A percentile compares a stretch with the other conserved stretches of the same genome.
Conservation (phyloP, 1,284 basidiomycete species). For the Tylopilus sp. region DNA sequence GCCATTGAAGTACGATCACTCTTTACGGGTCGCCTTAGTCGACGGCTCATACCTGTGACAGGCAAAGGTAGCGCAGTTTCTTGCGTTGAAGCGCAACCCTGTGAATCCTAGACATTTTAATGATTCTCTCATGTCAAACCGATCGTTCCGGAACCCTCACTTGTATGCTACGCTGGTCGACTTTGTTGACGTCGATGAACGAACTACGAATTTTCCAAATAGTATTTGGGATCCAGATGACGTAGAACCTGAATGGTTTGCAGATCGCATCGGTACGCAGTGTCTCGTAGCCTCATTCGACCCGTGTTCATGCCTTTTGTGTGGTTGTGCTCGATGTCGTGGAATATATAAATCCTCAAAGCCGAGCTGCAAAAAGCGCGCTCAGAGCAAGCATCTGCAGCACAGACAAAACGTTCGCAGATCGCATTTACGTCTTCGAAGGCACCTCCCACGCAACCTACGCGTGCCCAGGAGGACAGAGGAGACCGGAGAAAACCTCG, state of each 20-base stretch:
- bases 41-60: conserved; percentile 30
- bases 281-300: neutral
- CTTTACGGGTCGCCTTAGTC: neutral
- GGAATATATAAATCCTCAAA: conserved; percentile 34
- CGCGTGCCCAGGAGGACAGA: conserved; percentile 17
- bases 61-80: conserved; percentile 78
- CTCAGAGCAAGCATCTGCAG: conserved; percentile 33
- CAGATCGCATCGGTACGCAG: conserved; percentile 62
- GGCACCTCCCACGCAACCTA: conserved; percentile 9
- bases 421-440: conserved; percentile 34
- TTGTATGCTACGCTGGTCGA: conserved; percentile 91
- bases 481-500: conserved; percentile 20
- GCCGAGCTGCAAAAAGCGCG: conserved; percentile 45
- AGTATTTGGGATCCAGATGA: conserved; percentile 68
- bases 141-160: conserved; percentile 92
- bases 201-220: conserved; percentile 72
- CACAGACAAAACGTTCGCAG: conserved; percentile 33
- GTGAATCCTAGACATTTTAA: conserved; percentile 85
- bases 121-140: conserved; percentile 84
- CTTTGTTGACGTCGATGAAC: conserved; percentile 87
- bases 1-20: conserved; percentile 52
- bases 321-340: conserved; percentile 1
- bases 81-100: conserved; percentile 61
- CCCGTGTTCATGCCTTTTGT: conserved; percentile 26
- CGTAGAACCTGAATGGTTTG: conserved; percentile 61